Percentiles rank a stretch among this genome's conserved stretches.
phyloP scores from a whole-genome alignment of 2,329 filamentous ascomycete species.

The Penicillium sp. region DNA sequence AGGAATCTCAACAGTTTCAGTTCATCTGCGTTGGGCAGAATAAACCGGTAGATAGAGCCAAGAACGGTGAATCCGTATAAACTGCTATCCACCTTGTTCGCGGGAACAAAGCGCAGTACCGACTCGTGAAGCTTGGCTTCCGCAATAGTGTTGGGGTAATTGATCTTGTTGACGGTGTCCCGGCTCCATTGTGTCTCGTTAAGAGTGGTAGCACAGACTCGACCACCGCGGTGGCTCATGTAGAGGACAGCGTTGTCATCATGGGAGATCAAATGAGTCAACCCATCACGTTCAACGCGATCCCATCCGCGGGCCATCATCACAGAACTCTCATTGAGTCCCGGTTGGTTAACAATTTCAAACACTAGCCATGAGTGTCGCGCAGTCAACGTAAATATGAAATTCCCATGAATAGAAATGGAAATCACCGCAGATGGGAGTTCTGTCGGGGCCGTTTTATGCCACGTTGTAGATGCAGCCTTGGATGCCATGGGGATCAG shows the following conservation, averaged over 20 bases:
- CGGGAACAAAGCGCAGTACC: constrained; percentile 29
- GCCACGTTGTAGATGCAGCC: constrained; percentile 43
- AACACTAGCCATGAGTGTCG: constrained; percentile 56
- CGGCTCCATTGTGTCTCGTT: constrained; percentile 14
- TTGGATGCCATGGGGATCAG: constrained; percentile 47
- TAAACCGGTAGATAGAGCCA: constrained; percentile 70
- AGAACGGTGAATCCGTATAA: constrained; percentile 68
- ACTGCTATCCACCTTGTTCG: constrained; percentile 26
- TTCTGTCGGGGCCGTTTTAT: constrained; percentile 37
- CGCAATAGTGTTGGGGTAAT: constrained; percentile 11
- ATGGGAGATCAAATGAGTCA: constrained; percentile 40
- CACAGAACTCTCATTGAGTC: background rate
- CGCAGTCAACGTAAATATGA: constrained; percentile 57
- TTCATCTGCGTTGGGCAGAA: constrained; percentile 61
- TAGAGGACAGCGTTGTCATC: constrained; percentile 46
- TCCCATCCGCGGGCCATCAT: constrained; percentile 24
- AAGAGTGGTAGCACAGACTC: constrained; percentile 40
- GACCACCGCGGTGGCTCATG: constrained; percentile 54
- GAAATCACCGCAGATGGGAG: constrained; percentile 53
- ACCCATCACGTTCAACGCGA: constrained; percentile 30
- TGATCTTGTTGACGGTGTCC: background rate
- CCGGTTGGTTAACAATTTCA: constrained; percentile 29
- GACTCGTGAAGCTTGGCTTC: constrained; percentile 38
- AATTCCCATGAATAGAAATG: constrained; percentile 48
- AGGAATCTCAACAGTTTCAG: constrained; percentile 72